Conservation (phyloP, 1,284 basidiomycete genomes). For the Coniferiporia sulphurascens region DNA sequence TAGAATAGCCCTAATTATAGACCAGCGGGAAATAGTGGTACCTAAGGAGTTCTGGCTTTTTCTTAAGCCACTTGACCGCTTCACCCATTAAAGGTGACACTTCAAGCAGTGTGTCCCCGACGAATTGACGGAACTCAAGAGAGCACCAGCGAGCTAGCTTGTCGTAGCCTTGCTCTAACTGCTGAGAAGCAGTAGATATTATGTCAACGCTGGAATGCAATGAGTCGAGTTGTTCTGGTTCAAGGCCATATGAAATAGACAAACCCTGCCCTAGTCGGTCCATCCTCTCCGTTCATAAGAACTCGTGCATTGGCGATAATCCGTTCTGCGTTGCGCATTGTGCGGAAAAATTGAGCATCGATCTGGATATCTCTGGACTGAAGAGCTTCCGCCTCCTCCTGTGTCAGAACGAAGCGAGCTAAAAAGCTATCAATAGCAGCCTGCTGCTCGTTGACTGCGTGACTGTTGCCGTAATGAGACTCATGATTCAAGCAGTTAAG, state of each 20-base stretch:
- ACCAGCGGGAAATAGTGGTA: conserved; percentile 34
- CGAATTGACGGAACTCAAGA: conserved; percentile 82
- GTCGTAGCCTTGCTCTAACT: conserved; percentile 86
- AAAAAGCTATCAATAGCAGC: conserved; percentile 80
- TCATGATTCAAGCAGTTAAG: not conserved
- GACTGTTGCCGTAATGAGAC: conserved; percentile 35
- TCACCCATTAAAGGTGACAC: conserved; percentile 69
- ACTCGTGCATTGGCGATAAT: conserved; percentile 85
- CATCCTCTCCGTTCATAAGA: conserved; percentile 83
- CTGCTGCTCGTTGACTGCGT: conserved; percentile 64
- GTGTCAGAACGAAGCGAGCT: conserved; percentile 76
- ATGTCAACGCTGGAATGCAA: conserved; percentile 68
- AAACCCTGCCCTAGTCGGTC: conserved; percentile 78
- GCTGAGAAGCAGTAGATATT: conserved; percentile 74
- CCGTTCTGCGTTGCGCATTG: conserved; percentile 81
- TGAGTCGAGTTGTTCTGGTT: not conserved
- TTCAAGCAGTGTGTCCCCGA: conserved; percentile 75
- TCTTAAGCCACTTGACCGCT: conserved; percentile 67
- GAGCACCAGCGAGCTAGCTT: conserved; percentile 86
- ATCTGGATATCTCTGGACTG: conserved; percentile 76
- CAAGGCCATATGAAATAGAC: conserved; percentile 23
- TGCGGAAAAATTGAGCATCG: conserved; percentile 69
- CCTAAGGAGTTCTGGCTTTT: conserved; percentile 76
- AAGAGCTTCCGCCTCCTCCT: conserved; percentile 69
- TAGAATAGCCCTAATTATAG: conserved; percentile 1